phyloP scores from a whole-genome alignment of 371 early-diverging fungal genomes.

The Rhizopus microsporus region DNA sequence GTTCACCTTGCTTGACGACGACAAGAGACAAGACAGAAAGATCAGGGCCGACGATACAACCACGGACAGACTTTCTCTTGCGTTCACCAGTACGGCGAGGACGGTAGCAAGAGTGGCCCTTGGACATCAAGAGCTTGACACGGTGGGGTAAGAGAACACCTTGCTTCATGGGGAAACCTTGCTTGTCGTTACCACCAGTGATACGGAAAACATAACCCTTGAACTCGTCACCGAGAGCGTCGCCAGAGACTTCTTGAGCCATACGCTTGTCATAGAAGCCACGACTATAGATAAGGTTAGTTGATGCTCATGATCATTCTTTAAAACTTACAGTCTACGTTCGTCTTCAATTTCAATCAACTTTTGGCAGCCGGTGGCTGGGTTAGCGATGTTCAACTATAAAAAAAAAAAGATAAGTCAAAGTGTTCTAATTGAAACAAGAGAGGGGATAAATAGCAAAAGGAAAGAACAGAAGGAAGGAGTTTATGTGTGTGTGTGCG shows the following conservation, averaged over 20 bases:
- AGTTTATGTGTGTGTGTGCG: background rate
- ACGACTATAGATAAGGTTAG: background rate
- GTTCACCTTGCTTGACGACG: conserved; percentile 96
- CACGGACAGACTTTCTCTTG: conserved; percentile 98
- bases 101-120: conserved; percentile 99
- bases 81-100: conserved; percentile 97
- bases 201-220: conserved; percentile 99
- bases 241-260: conserved; percentile 95
- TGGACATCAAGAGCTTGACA: conserved; percentile 91
- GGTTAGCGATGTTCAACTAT: conserved; percentile 96
- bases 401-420: background rate
- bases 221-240: conserved; percentile 97
- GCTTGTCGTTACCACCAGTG: conserved; percentile 99
- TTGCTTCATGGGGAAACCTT: conserved; percentile 98
- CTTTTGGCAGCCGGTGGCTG: conserved; percentile 98
- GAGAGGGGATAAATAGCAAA: background rate
- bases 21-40: conserved; percentile 93
- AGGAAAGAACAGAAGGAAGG: background rate
- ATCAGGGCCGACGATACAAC: conserved; percentile 97
- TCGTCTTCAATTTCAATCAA: conserved; percentile 95
- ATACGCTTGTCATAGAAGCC: conserved; percentile 79
- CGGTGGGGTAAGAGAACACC: conserved; percentile 93
- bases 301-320: background rate
- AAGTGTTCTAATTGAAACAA: background rate
- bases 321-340: conserved; percentile 77